Evolutionary conservation across 805 yeast genomes (phyloP).

Genomic region (Jamesozyma hellenica): DNA sequence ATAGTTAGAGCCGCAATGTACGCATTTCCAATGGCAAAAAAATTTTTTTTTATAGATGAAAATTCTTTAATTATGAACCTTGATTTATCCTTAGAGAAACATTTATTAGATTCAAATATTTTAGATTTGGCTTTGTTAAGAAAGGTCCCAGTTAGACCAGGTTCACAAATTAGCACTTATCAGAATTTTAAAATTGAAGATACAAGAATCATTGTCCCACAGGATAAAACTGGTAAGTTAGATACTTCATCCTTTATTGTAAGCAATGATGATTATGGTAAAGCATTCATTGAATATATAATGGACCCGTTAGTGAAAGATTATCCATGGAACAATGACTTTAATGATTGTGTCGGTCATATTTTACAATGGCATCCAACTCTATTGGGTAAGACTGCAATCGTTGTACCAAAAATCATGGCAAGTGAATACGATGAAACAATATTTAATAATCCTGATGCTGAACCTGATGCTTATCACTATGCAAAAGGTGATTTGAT

Average conservation of each 20-base stretch:
- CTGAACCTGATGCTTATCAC: conserved; percentile 36
- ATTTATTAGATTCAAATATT: conserved; percentile 49
- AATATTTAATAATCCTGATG: conserved; percentile 8
- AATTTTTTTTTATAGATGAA: conserved; percentile 81
- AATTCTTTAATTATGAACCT: conserved; percentile 68
- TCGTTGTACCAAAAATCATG: conserved; percentile 56
- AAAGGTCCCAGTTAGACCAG: conserved; percentile 54
- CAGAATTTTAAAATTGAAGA: conserved; percentile 45
- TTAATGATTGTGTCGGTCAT: conserved; percentile 59
- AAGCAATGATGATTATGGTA: conserved; percentile 53
- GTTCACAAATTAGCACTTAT: conserved; percentile 41
- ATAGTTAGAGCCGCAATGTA: conserved; percentile 76
- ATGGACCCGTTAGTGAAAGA: conserved; percentile 58
- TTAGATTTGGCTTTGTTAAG: conserved; percentile 54
- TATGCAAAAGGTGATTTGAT: conserved; percentile 61
- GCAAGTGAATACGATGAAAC: conserved; percentile 37
- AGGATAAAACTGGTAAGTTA: conserved; percentile 46
- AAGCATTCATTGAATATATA: conserved; percentile 71
- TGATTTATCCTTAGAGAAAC: conserved; percentile 47
- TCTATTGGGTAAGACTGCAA: conserved; percentile 57
- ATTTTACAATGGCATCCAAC: conserved; percentile 92
- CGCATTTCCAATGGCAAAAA: conserved; percentile 85
- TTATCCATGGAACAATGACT: conserved; percentile 38
- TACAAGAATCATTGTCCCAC: conserved; percentile 57
- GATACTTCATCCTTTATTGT: conserved; percentile 66